Evolutionary conservation across 352 stramenopile species (phyloP), one percentile per base, ranked within the genome.

Genomic region (Aphanomyces astaci): DNA sequence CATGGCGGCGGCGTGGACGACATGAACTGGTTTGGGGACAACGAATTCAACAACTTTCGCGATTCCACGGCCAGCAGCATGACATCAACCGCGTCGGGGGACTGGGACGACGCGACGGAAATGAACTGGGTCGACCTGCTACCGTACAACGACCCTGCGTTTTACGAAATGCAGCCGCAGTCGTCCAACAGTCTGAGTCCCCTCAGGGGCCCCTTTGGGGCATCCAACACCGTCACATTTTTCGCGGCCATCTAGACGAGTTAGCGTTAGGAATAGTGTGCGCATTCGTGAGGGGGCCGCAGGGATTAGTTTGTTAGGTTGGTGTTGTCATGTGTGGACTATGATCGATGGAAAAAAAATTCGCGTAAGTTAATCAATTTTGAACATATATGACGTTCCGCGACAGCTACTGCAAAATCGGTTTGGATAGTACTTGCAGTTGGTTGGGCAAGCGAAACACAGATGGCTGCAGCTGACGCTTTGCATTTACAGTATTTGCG

Each of bases 61-160:
- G 62, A 68, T 33, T 68, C 60, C 5, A 45, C 55, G 28, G 28
- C 62, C 17, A 68, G 43, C 62, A 25, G 56, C 31, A 51, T 45
- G 32, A 39, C 40, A 15, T 40, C 60, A 10, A 19, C 7, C 19
- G 22, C 52, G 32, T 24, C 19, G 15, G 51, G 13, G 25, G 24
- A 28, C 11, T 43, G 43, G 15, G 39, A 59, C 4, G 27, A 32
- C n/a, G 62, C 28, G 39, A 45, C 28, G 32, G 62, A 68, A 5
- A 48, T 68, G 40, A 68, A 68, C 51, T 68, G 62, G 62, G 62
- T 56, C 5, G 62, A 68, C 25, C 19, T 56, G 28, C 43, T 68
- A 2, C 62, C 62, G 11, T 68, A 68, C 62, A 68, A 59, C 51
- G 62, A 68, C 32, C 15, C 40, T 13, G 19, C 22, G 30, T 2